Conservation (phyloP, 306 rosid genomes). For the Dalbergia cochinchinensis region DNA sequence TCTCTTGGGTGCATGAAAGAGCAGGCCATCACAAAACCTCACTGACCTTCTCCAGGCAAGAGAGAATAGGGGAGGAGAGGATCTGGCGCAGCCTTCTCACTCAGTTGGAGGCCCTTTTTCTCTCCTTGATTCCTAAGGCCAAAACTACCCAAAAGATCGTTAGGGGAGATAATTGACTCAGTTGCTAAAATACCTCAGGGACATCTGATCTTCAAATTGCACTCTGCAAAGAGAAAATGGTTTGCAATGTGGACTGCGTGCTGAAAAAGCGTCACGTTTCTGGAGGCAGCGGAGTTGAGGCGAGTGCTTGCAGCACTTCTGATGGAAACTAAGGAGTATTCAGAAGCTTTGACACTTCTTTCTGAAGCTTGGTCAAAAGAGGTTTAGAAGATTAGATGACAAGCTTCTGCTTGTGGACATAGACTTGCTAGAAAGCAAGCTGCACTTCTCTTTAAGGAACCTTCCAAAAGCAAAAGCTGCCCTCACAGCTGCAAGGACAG, state of each 20-base stretch:
- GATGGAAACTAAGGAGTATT: constrained; percentile 89
- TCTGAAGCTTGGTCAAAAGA: constrained; percentile 88
- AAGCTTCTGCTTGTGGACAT: constrained; percentile 97
- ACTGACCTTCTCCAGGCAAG: constrained; percentile 82
- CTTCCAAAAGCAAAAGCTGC: constrained; percentile 98
- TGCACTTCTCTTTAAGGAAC: constrained; percentile 88
- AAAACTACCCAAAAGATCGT: constrained; percentile 97
- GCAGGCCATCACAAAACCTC: constrained; percentile 79
- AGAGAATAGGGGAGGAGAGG: constrained; percentile 91
- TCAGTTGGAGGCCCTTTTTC: constrained; percentile 89
- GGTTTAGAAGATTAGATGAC: constrained; percentile 95
- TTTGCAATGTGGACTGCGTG: constrained; percentile 93
- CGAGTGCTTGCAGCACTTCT: constrained; percentile 94
- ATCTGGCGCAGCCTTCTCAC: constrained; percentile 90
- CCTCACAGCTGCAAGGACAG: constrained; percentile 95
- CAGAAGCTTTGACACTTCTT: constrained; percentile 87
- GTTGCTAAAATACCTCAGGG: constrained; percentile 89
- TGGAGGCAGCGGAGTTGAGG: constrained; percentile 94
- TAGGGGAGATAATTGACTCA: constrained; percentile 81
- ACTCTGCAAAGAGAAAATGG: constrained; percentile 95
- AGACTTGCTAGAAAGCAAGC: constrained; percentile 93
- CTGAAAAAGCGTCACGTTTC: constrained; percentile 90
- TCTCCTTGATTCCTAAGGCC: constrained; percentile 89
- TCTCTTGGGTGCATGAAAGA: constrained; percentile 85
- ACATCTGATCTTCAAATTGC: constrained; percentile 88